phyloP scores from a whole-genome alignment of 2,329 filamentous ascomycete genomes.

The Talaromyces islandicus region DNA sequence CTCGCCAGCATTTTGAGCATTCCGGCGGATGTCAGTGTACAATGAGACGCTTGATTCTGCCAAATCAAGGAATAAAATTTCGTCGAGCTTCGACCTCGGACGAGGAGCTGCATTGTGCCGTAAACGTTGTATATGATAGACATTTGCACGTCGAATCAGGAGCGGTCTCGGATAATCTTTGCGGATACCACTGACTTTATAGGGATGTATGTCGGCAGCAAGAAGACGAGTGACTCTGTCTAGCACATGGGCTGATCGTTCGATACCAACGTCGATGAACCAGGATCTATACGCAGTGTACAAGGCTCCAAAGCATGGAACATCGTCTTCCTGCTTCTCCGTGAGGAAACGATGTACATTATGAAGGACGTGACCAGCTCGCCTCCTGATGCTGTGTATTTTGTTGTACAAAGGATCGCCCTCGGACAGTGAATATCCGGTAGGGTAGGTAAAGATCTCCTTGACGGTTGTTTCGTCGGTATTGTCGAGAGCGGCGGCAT shows the following conservation, averaged over 20 bases:
- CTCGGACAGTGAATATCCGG: slow-evolving; percentile 71
- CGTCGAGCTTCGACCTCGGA: slow-evolving; percentile 85
- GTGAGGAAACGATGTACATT: slow-evolving; percentile 78
- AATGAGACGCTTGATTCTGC: slow-evolving; percentile 83
- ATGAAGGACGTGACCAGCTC: slow-evolving; percentile 74
- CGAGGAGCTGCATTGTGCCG: slow-evolving; percentile 88
- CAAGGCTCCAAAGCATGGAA: slow-evolving; percentile 86
- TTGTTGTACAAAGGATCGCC: slow-evolving; percentile 61
- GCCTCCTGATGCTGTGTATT: slow-evolving; percentile 75
- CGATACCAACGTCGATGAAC: slow-evolving; percentile 97
- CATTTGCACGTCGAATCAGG: slow-evolving; percentile 85
- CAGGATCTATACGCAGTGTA: slow-evolving; percentile 91
- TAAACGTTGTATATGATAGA: slow-evolving; percentile 89
- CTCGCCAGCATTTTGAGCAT: slow-evolving; percentile 86
- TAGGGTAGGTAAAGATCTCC: slow-evolving; percentile 80
- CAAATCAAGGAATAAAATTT: slow-evolving; percentile 74
- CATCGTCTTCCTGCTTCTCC: slow-evolving; percentile 85
- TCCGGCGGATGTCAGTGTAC: slow-evolving; percentile 92
- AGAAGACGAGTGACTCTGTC: slow-evolving; percentile 82
- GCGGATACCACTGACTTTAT: slow-evolving; percentile 86
- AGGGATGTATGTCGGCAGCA: slow-evolving; percentile 79
- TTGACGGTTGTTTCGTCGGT: slow-evolving; percentile 60
- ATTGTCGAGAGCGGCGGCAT: slow-evolving; percentile 49
- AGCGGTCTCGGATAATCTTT: slow-evolving; percentile 90
- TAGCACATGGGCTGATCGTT: slow-evolving; percentile 86